Evolutionary conservation across 176 grass and related monocot species (phyloP), one percentile per base, ranked within the genome.

Genomic region (Oryza coarctata): DNA sequence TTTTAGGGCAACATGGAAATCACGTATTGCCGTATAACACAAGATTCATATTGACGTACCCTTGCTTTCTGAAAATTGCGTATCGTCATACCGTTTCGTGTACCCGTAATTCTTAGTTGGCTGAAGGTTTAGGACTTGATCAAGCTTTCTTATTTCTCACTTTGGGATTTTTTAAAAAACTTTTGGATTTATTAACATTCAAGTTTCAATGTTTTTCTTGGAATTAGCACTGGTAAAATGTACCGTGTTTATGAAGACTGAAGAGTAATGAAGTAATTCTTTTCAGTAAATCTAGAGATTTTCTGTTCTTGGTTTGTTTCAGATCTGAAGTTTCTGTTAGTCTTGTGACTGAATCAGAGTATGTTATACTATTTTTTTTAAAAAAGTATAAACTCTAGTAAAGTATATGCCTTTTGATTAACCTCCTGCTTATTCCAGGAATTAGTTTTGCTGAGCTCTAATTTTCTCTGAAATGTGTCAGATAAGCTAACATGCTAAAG

Each of bases 401-500:
- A 40, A 67, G 22, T 76, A 55, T 25, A 60, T 60, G n/a, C n/a
- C 9, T 74, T 25, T 32, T 47, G n/a, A 32, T 27, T 29, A 61
- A 63, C 14, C 13, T 73, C 40, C 63, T 47, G 9, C 41, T 55
- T 81, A 17, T 43, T 71, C 40, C 23, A 38, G 82, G 9, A 65
- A 38, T 65, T 39, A 67, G 20, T 22, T 76, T 65, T 77, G 7
- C 3, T 9, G n/a, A 14, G 6, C 63, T 79, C 63, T 41, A 64
- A 40, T 33, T 84, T 85, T 73, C 40, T 77, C 71, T 81, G 76
- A 32, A 30, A 85, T 60, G 15, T 35, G 45, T 77, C 80, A 40
- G 80, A 60, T 76, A 69, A 1, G 20, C 77, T 71, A 72, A 2
- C 71, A 81, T 86, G 40, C 41, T 73, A 31, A 71, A 36, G 66